Evolutionary conservation across 139 green algal species (phyloP), one percentile per base, ranked within the genome.

Genomic region (Trebouxia sp.): DNA sequence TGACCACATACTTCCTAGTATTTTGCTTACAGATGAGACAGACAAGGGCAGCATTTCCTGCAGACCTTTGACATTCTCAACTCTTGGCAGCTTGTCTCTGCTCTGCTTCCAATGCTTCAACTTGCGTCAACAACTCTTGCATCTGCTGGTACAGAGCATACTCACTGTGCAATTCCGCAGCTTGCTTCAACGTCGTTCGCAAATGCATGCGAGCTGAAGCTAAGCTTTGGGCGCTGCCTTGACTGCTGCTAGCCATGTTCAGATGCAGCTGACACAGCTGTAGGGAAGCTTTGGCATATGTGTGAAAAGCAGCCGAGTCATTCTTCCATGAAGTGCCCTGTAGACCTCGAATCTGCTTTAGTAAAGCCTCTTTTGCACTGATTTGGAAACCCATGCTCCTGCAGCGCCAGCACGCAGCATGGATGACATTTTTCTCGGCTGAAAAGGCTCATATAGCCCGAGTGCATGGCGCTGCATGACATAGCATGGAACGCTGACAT

Each of bases 141-240:
- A 72, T 42, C 15, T 72, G 35, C 10, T 72, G 24, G n/a, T 39
- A 53, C 26, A 77, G n/a, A 26, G 38, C 69, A 39, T 35, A 15
- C 41, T 77, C 38, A 26, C n/a, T 20, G 3, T 56, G 43, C 26
- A 39, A 8, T 26, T 77, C 39, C 22, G 42, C 69, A 41, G 69
- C 69, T 53, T 92, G 88, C 75, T 93, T 90, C 28, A 95, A 45
- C 39, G 95, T 50, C 1, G 88, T 86, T 0, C 89, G 75, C 41
- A 97, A 81, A 39, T 95, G 92, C 91, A 97, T 89, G 22, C 92
- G 87, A 1, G 88, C 90, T 8, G 89, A 86, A 12, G 87, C 80
- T 39, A 95, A 83, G 41, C 95, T 90, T 0, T 85, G 85, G 12
- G 67, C 38, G 11, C 48, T 79, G 6, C 39, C 86, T 78, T 78